Base-by-base conservation (phyloP, 1,139 yeast genomes). In the Yarrowia galli region DNA sequence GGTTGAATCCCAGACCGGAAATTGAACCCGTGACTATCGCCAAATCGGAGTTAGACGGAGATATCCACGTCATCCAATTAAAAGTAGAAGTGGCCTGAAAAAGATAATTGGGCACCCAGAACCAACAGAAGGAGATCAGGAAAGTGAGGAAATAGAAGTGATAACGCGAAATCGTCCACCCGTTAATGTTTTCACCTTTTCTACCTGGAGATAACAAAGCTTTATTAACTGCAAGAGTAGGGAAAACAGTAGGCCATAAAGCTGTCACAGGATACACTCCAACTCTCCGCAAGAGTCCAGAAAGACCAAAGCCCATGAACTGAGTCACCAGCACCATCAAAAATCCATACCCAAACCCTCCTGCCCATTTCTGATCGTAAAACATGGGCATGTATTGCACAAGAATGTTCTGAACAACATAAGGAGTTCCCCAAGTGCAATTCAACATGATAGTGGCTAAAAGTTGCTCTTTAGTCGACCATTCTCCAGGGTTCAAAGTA, bases 391-490 rank as follows among this genome's bases (percentile, higher is more conserved):
- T 69, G 68, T 72, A 71, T 75, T 72, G 79, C 65, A 74, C 72
- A 32, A 78, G 71, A 68, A 75, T 76, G 66, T 73, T 72, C 67
- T 73, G 73, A 20, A 76, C 67, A 15, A 82, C 84, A 67, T 84
- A 83, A 46, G 84, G 80, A 51, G 80, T 75, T 28, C 81, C 80
- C 48, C 79, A 76, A n/a, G 83, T 75, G 54, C 80, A 80, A 40
- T 82, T 78, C 72, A 82, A 80, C 71, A 83, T 78, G 36, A 84
- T 67, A 2, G 89, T 84, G 2, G 86, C 80, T 70, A 86, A 78
- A 87, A 87, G 85, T 79, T 89, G 92, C 74, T 89, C 95, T 75
- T 89, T 89, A 72, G 79, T 82, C 38, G 83, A 80, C 90, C 91
- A 89, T 6, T 87, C 86, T 7, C 88, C 88, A 1, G 87, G 87